These are phyloP conservation scores for Peribolospora kevripleyi DNA, from an alignment of 768 basidiomycete species.

Conservation along the genomic window DNA sequence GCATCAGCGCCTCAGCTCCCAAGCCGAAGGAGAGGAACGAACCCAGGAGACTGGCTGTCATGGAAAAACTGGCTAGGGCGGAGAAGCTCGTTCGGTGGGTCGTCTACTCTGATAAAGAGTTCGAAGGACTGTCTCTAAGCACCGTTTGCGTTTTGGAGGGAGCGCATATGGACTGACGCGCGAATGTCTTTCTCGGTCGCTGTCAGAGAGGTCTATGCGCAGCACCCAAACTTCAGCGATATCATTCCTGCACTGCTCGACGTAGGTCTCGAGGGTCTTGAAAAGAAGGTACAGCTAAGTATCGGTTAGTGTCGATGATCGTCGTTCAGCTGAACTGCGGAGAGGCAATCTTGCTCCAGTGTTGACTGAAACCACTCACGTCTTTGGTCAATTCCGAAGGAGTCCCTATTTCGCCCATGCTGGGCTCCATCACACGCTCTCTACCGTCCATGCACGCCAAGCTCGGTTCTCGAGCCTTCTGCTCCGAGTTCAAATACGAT, in stretches of 20 bases:
- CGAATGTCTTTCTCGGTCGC: conserved; percentile 1
- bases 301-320: conserved; percentile 33
- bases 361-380: not conserved
- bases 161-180: conserved; percentile 6
- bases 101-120: conserved; percentile 43
- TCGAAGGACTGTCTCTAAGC: not conserved
- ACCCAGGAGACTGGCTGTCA: conserved; percentile 16
- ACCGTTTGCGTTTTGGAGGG: not conserved
- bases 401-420: conserved; percentile 58
- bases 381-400: conserved; percentile 24
- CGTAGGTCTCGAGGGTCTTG: conserved; percentile 35
- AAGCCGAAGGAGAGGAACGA: conserved; percentile 17
- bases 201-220: conserved; percentile 6
- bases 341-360: not conserved
- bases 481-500: conserved; percentile 78
- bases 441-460: conserved; percentile 58
- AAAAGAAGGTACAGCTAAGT: conserved; percentile 36
- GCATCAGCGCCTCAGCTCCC: conserved; percentile 13
- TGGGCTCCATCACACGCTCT: conserved; percentile 67
- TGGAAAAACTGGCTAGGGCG: conserved; percentile 29
- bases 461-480: conserved; percentile 36
- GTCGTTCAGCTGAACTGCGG: too few relatives aligned
- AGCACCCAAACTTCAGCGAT: conserved; percentile 19
- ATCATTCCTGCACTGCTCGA: conserved; percentile 33
- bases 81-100: conserved; percentile 47